phyloP scores from a whole-genome alignment of 2,329 filamentous ascomycete genomes.

The Xylaria sp. region DNA sequence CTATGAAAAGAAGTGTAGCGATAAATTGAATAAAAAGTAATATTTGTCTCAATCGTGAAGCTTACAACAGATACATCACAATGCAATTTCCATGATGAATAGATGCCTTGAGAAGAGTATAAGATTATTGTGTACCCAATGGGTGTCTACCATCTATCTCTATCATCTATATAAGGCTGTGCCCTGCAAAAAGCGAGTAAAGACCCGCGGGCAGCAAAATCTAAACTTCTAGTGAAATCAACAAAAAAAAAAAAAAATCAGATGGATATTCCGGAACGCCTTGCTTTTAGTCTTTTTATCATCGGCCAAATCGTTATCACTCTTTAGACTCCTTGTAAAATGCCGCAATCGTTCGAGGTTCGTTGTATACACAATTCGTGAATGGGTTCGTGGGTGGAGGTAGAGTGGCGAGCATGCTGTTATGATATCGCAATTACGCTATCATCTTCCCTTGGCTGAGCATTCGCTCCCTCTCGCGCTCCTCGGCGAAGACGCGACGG shows the following conservation, averaged over 20 bases:
- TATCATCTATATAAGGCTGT: conserved; percentile 15
- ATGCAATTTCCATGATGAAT: not conserved
- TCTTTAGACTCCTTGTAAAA: conserved; percentile 28
- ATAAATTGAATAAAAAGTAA: conserved; percentile 32
- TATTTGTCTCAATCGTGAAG: not conserved
- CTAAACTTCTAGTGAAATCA: conserved; percentile 27
- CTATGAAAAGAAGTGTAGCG: conserved; percentile 51
- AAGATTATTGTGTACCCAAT: conserved; percentile 18
- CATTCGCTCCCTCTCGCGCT: conserved; percentile 68
- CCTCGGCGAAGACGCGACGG: conserved; percentile 87
- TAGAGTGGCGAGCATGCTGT: conserved; percentile 8
- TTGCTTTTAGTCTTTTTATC: conserved; percentile 36
- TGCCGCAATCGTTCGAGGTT: conserved; percentile 31
- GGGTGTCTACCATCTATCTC: conserved; percentile 15
- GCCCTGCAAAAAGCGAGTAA: not conserved
- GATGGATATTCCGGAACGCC: conserved; percentile 44
- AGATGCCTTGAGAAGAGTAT: conserved; percentile 5
- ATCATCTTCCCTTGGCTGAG: conserved; percentile 41
- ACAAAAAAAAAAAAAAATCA: no score
- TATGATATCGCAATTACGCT: conserved; percentile 22
- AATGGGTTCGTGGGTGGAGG: not conserved
- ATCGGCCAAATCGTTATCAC: conserved; percentile 5
- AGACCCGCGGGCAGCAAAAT: conserved; percentile 4
- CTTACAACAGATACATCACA: not conserved
- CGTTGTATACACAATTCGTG: conserved; percentile 25